A percentile compares a stretch with the other conserved stretches of the same genome.
Conservation (phyloP, 2,329 filamentous ascomycete genomes). For the Exophiala phaeomuriformis region DNA sequence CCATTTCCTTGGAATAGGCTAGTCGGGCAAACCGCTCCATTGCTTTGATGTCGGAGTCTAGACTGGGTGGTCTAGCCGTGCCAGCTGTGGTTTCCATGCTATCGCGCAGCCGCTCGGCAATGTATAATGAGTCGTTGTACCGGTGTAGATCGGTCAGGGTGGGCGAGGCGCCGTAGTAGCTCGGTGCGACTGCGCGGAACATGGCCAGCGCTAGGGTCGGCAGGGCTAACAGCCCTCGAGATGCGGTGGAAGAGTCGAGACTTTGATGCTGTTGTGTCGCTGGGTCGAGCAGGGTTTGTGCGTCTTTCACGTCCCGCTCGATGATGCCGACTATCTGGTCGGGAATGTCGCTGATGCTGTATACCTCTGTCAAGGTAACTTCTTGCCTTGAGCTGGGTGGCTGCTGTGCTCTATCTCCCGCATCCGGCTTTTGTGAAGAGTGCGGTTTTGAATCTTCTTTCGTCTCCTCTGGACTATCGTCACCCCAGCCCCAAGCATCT, state of each 20-base stretch:
- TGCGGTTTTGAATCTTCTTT: background rate
- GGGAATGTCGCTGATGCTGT: constrained; percentile 81
- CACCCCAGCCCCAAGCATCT: constrained; percentile 82
- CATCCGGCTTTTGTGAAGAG: background rate
- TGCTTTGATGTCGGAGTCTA: constrained; percentile 46
- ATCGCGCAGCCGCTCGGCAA: constrained; percentile 48
- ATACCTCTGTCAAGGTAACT: constrained; percentile 74
- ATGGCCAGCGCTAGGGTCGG: constrained; percentile 44
- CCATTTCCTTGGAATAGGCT: constrained; percentile 58
- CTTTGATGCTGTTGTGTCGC: constrained; percentile 32
- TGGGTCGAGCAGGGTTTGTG: constrained; percentile 30
- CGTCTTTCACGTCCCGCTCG: constrained; percentile 37
- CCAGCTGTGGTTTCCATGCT: constrained; percentile 31
- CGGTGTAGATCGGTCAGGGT: constrained; percentile 54
- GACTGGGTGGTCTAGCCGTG: constrained; percentile 32
- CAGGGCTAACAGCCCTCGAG: constrained; percentile 39
- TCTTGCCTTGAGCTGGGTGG: constrained; percentile 43
- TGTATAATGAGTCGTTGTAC: constrained; percentile 57
- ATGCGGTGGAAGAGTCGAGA: constrained; percentile 32
- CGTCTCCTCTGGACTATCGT: constrained; percentile 47
- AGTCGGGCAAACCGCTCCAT: constrained; percentile 54
- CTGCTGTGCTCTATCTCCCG: constrained; percentile 9
- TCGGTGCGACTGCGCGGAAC: constrained; percentile 44
- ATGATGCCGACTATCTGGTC: constrained; percentile 56
- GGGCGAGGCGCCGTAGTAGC: constrained; percentile 40